Conservation (phyloP, 768 basidiomycete genomes). For the Phaeotremella fagi region DNA sequence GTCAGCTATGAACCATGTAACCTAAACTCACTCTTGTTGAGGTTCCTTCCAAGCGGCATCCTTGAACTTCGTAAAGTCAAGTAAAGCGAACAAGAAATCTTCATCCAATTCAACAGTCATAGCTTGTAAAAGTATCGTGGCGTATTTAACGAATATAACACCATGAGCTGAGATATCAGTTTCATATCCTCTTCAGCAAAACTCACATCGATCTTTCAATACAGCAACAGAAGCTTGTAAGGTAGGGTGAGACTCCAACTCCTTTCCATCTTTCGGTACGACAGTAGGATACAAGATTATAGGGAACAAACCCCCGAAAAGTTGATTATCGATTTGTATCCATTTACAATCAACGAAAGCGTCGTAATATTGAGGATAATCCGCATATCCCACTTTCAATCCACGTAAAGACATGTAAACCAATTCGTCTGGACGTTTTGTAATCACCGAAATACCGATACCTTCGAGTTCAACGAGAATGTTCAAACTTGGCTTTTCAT, state of each 20-base stretch:
- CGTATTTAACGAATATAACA: slow-evolving; percentile 96
- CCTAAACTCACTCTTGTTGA: slow-evolving; percentile 61
- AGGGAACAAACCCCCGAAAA: slow-evolving; percentile 91
- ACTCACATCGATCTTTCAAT: slow-evolving; percentile 84
- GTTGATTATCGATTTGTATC: slow-evolving; percentile 93
- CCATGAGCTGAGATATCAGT: slow-evolving; percentile 71
- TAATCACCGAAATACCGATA: slow-evolving; percentile 85
- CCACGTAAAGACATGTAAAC: slow-evolving; percentile 75
- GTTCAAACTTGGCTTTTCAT: slow-evolving; percentile 66
- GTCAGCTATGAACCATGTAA: slow-evolving; percentile 1
- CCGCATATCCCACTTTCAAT: slow-evolving; percentile 77
- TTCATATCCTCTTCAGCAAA: too few species aligned
- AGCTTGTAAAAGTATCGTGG: slow-evolving; percentile 85
- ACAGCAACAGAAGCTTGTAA: slow-evolving; percentile 82
- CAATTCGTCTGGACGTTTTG: slow-evolving; percentile 80
- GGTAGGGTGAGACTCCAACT: slow-evolving; percentile 77
- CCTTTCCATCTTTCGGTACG: slow-evolving; percentile 59
- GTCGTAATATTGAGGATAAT: slow-evolving; percentile 72
- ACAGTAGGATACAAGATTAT: slow-evolving; percentile 93
- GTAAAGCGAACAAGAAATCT: slow-evolving; percentile 84
- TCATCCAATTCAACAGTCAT: slow-evolving; percentile 96
- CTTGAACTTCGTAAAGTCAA: slow-evolving; percentile 85
- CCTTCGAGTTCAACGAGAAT: slow-evolving; percentile 77
- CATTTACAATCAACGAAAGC: slow-evolving; percentile 75
- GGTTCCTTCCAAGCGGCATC: slow-evolving; percentile 85